Conservation (phyloP, 169 alveolate species). For the Cryptosporidium xiaoi region DNA sequence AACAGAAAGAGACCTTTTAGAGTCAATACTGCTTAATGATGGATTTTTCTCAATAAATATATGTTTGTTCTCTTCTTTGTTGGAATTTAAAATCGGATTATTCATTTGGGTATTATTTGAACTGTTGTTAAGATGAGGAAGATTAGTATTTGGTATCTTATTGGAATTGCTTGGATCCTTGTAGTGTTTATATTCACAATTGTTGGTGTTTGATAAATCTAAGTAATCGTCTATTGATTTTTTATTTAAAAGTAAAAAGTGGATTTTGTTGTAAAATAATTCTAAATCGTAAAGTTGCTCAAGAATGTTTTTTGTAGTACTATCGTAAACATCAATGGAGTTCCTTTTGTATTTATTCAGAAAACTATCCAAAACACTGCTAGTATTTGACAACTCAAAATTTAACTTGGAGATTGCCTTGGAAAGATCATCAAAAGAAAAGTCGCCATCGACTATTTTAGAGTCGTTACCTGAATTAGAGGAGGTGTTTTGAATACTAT, state of each 20-base stretch:
- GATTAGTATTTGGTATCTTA: slow-evolving; percentile 54
- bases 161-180: background rate
- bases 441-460: background rate
- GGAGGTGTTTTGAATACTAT: background rate
- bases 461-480: background rate
- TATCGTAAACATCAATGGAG: background rate
- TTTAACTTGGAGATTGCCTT: slow-evolving; percentile 31
- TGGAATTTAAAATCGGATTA: background rate
- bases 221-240: background rate
- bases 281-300: slow-evolving; percentile 21
- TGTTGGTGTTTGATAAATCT: background rate
- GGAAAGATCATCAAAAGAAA: background rate
- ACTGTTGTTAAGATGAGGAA: slow-evolving; percentile 14
- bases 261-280: slow-evolving; percentile 8
- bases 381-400: slow-evolving; percentile 24
- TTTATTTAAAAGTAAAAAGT: slow-evolving; percentile 3
- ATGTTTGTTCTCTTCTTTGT: background rate
- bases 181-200: background rate
- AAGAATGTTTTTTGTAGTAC: background rate
- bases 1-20: slow-evolving; percentile 46
- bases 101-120: background rate
- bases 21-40: slow-evolving; percentile 1
- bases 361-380: slow-evolving; percentile 1
- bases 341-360: background rate
- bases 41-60: background rate